Base-by-base conservation (phyloP, 805 yeast species). In the Ogataea paraovalis region DNA sequence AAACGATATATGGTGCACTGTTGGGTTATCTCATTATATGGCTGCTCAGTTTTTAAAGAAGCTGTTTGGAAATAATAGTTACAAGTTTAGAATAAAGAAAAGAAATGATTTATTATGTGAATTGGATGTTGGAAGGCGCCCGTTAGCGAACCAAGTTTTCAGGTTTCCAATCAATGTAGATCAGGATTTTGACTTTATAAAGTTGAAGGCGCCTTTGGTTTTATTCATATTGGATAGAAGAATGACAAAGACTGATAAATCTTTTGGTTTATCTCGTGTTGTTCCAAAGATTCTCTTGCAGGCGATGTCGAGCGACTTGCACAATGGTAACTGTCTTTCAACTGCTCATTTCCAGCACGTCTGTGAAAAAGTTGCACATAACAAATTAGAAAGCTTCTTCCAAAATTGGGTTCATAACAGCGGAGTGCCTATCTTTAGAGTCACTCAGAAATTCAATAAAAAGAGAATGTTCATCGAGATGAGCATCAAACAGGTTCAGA, bases 231-330 rank as follows among this genome's bases (percentile, higher is more conserved):
- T 94, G 25, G 97, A 94, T 61, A 78, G 87, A 41, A 74, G 99
- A 52, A 89, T 94, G 96, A 91, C 96, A 1, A 94, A 94, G 61
- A 89, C 97, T 1, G 98, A 95, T 62, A 84, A 91, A 52, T 86
- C 96, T 0, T 86, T 94, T 64, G 99, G 99, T 2, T 71, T 94
- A 50, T 81, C 91, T 3, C 79, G 99, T 52, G 97, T 89, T 0
- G 76, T 94, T 22, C 97, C 98, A 0, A 94, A 92, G 57, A 72
- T 94, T 22, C 88, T 92, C 53, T 68, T 94, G 32, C 97, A 94
- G 64, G 96, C 96, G 0, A 89, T 94, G 96, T 87, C 96, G 7
- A 96, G 96, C 16, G 99, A 94, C 58, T 70, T 94, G 43, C 79
- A 79, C 14, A 85, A 85, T 58, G 88, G 94, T 12, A 78, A 82